phyloP scores from a whole-genome alignment of 176 grass and related monocot species.

The Rhynchospora breviuscula region DNA sequence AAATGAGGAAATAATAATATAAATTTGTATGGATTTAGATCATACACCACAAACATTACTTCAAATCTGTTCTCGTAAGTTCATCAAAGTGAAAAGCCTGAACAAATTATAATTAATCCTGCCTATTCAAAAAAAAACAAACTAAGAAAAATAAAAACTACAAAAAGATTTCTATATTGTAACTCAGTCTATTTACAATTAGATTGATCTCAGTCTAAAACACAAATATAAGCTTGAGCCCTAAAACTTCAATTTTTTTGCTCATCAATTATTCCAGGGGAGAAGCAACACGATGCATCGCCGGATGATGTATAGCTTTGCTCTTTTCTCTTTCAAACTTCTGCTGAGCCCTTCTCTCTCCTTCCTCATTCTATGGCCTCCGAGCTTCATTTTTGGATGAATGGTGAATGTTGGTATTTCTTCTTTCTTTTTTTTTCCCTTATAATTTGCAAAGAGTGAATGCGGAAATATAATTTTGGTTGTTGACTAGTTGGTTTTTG shows the following conservation, averaged over 20 bases:
- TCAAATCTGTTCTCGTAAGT: not conserved
- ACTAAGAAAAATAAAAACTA: not conserved
- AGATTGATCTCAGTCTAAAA: not conserved
- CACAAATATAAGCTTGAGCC: not conserved
- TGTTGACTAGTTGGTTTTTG: not conserved
- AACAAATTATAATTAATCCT: not conserved
- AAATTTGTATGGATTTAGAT: too few species aligned
- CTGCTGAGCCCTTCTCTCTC: slow-evolving; percentile 37
- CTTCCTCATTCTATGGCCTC: slow-evolving; percentile 27
- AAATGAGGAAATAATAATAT: too few species aligned
- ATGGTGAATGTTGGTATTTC: not conserved
- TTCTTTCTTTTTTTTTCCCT: not conserved
- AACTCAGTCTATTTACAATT: slow-evolving; percentile 9
- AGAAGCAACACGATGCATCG: slow-evolving; percentile 64
- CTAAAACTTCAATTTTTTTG: not conserved
- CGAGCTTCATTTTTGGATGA: slow-evolving; percentile 4
- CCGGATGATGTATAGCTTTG: slow-evolving; percentile 63
- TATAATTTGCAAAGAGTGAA: not conserved
- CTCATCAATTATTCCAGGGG: slow-evolving; percentile 43
- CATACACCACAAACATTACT: too few species aligned
- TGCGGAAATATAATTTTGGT: not conserved
- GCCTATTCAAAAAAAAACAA: not conserved
- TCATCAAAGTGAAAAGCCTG: not conserved
- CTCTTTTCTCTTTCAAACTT: slow-evolving; percentile 56
- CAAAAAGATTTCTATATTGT: slow-evolving; percentile 5